These are phyloP conservation scores for Giardia muris DNA, from an alignment of 208 protist genomes.

Conservation along the genomic window DNA sequence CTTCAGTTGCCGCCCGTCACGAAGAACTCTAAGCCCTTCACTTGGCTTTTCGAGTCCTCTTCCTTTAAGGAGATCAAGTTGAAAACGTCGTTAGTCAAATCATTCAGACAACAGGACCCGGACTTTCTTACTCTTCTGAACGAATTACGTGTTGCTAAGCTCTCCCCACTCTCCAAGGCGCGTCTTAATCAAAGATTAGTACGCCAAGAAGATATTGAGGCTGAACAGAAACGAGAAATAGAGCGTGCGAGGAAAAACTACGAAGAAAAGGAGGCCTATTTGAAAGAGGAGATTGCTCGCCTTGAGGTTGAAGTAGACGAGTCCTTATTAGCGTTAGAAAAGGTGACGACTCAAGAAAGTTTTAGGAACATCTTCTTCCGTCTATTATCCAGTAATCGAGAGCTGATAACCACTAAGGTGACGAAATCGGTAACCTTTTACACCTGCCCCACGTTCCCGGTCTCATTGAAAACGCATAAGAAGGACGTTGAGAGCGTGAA, in stretches of 20 bases:
- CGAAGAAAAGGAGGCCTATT: not conserved
- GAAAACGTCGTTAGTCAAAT: not conserved
- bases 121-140: slow-evolving; percentile 6
- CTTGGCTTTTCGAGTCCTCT: not conserved
- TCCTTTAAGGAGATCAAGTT: not conserved
- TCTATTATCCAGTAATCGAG: not conserved
- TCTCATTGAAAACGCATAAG: not conserved
- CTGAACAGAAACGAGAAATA: not conserved
- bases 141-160: not conserved
- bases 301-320: not conserved
- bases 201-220: not conserved
- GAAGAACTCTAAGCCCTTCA: not conserved
- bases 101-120: not conserved
- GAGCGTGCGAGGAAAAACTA: not conserved
- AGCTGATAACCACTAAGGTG: not conserved
- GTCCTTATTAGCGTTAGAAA: not conserved
- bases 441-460: not conserved
- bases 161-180: not conserved
- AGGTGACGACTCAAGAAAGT: not conserved
- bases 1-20: not conserved
- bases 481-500: not conserved
- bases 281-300: not conserved
- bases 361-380: not conserved
- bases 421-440: not conserved
- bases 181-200: not conserved